Base-by-base conservation (phyloP, 495 filamentous ascomycete genomes). In the Daldinia loculata region DNA sequence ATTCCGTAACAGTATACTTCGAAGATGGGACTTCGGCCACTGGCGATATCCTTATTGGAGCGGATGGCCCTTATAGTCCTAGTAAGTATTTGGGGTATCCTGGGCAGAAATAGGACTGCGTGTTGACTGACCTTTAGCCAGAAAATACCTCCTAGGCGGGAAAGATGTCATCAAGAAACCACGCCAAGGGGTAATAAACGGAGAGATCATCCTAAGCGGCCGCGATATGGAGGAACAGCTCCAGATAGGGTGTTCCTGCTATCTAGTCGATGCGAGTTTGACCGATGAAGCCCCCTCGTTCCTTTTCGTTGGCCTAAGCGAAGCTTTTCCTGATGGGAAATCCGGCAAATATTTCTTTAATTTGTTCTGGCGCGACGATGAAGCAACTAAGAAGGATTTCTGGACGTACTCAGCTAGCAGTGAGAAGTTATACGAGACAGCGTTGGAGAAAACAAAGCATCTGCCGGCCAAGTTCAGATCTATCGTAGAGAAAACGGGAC, bases 31-130 rank as follows among this genome's bases (percentile, higher is more conserved):
- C 65, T 24, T 71, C 72, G 0, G 78, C 77, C 39, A 67, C 67
- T 14, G 84, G 85, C 4, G 77, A 81, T 66, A 74, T 87, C 36
- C 77, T 87, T 6, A 72, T 87, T 19, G 85, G 84, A 6, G 82
- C 80, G 9, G 85, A 87, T 58, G 85, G 85, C 0, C 75, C 83
- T 32, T 80, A 83, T 58, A 83, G 79, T 30, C 69, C 66, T 48
- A 66, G 74, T 76, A 45, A 52, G 74, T 59, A 45, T n/a, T 15
- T 17, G 7, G 17, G n/a, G 0, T 52, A 17, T 2, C 32, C 38
- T 43, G n/a, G 1, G 1, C 22, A 8, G 17, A 12, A 5, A 30
- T 32, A 15, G 6, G 12, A 19, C 22, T 29, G 5, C 14, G 8
- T 41, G 51, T 34, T 52, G 43, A 62, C 34, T 29, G 30, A 1